These are phyloP conservation scores for Mollisiaceae sp. DNA, from an alignment of 2,329 filamentous ascomycete species.

Conservation along the genomic window DNA sequence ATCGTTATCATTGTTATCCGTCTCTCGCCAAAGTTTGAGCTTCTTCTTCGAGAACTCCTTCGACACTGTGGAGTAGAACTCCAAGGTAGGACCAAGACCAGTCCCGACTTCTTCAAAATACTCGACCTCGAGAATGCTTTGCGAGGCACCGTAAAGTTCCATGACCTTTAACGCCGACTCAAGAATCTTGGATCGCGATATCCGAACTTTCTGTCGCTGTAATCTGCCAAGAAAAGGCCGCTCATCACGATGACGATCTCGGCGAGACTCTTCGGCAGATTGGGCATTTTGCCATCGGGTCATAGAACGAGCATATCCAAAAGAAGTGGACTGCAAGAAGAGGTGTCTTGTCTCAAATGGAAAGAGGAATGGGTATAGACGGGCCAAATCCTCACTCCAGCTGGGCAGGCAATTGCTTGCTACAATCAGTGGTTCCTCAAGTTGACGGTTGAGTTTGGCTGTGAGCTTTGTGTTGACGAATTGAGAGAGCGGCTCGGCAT, in stretches of 20 bases:
- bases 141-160: conserved; percentile 96
- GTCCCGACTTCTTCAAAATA: conserved; percentile 99
- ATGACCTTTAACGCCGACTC: conserved; percentile 98
- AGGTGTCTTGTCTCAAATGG: conserved; percentile 97
- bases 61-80: conserved; percentile 97
- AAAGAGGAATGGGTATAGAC: conserved; percentile 94
- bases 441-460: conserved; percentile 93
- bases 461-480: conserved; percentile 99
- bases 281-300: conserved; percentile 95
- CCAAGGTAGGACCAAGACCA: conserved; percentile 90
- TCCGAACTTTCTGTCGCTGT: conserved; percentile 97
- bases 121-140: conserved; percentile 94
- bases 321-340: conserved; percentile 97
- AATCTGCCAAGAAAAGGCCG: conserved; percentile 88
- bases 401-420: conserved; percentile 94
- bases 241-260: conserved; percentile 84
- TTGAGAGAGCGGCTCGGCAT: conserved; percentile 83
- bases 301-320: conserved; percentile 98
- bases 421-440: conserved; percentile 95
- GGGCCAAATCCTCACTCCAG: conserved; percentile 94
- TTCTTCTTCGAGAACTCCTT: conserved; percentile 98
- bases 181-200: conserved; percentile 90
- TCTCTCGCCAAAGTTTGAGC: conserved; percentile 94
- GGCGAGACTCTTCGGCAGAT: conserved; percentile 76
- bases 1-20: conserved; percentile 72